phyloP scores from a whole-genome alignment of 257 asterid species.

The Leptodermis oblonga region DNA sequence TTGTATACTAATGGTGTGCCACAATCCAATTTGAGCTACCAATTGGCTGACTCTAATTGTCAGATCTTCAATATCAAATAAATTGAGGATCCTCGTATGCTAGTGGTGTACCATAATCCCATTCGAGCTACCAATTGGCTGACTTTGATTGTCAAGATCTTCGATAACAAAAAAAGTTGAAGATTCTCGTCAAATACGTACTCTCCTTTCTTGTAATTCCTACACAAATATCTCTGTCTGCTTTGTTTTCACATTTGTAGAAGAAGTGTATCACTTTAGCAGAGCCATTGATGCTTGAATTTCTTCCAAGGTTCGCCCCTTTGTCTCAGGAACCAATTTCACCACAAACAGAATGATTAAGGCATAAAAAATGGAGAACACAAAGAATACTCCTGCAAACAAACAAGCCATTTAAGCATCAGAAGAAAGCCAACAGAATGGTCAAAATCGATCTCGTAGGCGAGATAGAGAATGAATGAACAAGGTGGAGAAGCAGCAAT shows the following conservation, averaged over 20 bases:
- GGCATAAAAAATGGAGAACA: slow-evolving; percentile 26
- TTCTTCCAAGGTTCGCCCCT: slow-evolving; percentile 82
- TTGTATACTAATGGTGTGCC: too few relatives aligned
- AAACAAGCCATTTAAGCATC: background rate
- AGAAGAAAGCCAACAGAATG: background rate
- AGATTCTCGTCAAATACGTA: slow-evolving; percentile 1
- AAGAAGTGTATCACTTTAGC: slow-evolving; percentile 5
- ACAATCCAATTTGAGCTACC: too few relatives aligned
- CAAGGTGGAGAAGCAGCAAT: slow-evolving; percentile 40
- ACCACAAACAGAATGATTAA: slow-evolving; percentile 52
- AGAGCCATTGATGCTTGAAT: slow-evolving; percentile 31
- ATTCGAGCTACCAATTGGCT: background rate
- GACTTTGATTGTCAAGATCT: background rate
- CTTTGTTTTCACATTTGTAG: background rate
- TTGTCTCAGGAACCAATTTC: slow-evolving; percentile 80
- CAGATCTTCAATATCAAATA: too few relatives aligned
- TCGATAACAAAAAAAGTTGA: background rate
- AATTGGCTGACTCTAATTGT: background rate
- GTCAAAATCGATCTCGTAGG: background rate
- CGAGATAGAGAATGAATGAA: background rate
- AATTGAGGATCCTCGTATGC: too few relatives aligned
- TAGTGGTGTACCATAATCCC: background rate
- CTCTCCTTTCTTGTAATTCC: background rate
- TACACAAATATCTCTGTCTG: background rate
- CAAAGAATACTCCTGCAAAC: slow-evolving; percentile 23